Percentiles rank a stretch among this genome's conserved stretches.
These are phyloP conservation scores for Coniella lustricola DNA, from an alignment of 2,329 filamentous ascomycete genomes.

Conservation along the genomic window DNA sequence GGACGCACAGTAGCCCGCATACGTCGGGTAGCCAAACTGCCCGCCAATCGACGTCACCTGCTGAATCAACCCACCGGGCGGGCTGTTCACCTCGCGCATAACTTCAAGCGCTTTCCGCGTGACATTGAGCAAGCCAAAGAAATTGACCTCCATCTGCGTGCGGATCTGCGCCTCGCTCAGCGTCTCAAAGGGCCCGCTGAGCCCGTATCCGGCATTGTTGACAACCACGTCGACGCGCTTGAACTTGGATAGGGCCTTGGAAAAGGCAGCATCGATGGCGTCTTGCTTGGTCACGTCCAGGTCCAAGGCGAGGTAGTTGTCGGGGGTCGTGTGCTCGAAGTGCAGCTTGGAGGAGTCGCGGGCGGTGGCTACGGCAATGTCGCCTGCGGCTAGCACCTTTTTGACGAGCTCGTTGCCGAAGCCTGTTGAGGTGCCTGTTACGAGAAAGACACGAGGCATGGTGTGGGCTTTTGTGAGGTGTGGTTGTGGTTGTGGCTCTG, in stretches of 20 bases:
- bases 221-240: conserved; percentile 28
- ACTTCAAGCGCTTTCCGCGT: conserved; percentile 21
- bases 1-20: conserved; percentile 20
- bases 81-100: conserved; percentile 22
- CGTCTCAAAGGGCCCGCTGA: conserved; percentile 28
- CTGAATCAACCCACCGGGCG: conserved; percentile 22
- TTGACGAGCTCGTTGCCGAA: conserved; percentile 40
- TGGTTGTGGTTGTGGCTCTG: too few relatives aligned
- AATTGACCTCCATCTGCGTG: conserved; percentile 22
- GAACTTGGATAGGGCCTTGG: conserved; percentile 24
- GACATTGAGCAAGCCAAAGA: conserved; percentile 23
- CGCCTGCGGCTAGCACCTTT: conserved; percentile 36
- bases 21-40: conserved; percentile 16
- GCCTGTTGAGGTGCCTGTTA: conserved; percentile 44
- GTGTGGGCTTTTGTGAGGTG: not conserved
- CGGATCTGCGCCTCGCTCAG: conserved; percentile 20
- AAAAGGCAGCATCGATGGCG: conserved; percentile 29
- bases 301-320: conserved; percentile 5
- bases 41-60: conserved; percentile 20
- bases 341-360: conserved; percentile 33
- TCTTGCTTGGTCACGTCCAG: conserved; percentile 18
- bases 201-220: conserved; percentile 28
- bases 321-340: conserved; percentile 39
- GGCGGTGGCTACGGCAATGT: conserved; percentile 44
- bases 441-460: conserved; percentile 40